phyloP scores from a whole-genome alignment of 2,329 filamentous ascomycete genomes.

The Cordyceps fumosorosea region DNA sequence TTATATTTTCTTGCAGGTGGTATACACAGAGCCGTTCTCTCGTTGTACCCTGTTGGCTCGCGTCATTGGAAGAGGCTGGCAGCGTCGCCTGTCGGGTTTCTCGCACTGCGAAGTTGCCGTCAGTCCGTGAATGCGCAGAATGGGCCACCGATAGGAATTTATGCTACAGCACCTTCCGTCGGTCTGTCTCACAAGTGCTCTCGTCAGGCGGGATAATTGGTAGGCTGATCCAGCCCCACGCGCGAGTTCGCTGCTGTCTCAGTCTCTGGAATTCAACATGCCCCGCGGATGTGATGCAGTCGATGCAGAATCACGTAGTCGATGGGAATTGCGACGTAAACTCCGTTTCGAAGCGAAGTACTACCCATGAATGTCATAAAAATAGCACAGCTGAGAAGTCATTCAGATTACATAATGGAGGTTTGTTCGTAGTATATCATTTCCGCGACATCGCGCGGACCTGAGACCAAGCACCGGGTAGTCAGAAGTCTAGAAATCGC shows the following conservation, averaged over 20 bases:
- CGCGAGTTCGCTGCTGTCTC: background rate
- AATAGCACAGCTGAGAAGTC: too few relatives aligned
- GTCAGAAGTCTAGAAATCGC: too few relatives aligned
- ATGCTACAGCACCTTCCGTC: background rate
- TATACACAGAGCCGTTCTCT: background rate
- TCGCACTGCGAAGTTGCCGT: background rate
- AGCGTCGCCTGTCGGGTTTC: background rate
- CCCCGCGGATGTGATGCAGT: background rate
- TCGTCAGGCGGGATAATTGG: background rate
- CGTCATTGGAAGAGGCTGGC: background rate
- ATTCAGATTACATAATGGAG: too few relatives aligned
- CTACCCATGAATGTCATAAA: too few relatives aligned
- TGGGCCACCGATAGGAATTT: constrained; percentile 6
- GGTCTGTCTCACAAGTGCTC: background rate
- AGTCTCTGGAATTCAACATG: constrained; percentile 4
- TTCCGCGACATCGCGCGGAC: too few relatives aligned
- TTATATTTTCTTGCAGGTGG: background rate
- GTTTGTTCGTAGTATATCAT: too few relatives aligned
- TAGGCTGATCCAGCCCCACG: background rate
- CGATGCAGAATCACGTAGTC: background rate
- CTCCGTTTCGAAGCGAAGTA: too few relatives aligned
- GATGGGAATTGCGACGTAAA: background rate
- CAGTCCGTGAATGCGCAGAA: background rate
- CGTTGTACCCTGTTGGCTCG: background rate
- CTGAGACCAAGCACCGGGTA: too few relatives aligned